Evolutionary conservation across 2,329 filamentous ascomycete species (phyloP).

Genomic region (Cercospora sp.): DNA sequence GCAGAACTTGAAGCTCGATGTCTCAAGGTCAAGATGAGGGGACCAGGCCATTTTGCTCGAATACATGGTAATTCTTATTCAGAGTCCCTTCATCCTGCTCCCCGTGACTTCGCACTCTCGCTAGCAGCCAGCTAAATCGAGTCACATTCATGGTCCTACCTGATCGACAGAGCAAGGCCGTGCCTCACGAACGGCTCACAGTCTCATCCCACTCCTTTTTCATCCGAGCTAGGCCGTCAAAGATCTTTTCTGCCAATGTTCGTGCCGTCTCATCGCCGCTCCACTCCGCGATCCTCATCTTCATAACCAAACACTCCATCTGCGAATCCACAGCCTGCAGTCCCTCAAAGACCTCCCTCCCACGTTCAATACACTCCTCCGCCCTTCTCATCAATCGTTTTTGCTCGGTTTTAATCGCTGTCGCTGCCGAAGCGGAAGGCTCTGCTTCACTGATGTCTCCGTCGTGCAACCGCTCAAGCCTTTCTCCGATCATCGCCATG

Average conservation of each 20-base stretch:
- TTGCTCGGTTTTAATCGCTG: slow-evolving; percentile 20
- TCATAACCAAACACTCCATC: slow-evolving; percentile 80
- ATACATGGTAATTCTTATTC: background rate
- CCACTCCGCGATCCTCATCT: slow-evolving; percentile 72
- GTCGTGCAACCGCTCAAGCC: background rate
- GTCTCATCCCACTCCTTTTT: background rate
- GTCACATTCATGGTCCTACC: background rate
- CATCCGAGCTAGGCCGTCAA: slow-evolving; percentile 1
- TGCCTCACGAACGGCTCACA: background rate
- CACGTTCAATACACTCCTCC: slow-evolving; percentile 34
- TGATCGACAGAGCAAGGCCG: background rate
- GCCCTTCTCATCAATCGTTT: slow-evolving; percentile 32
- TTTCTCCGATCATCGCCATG: background rate
- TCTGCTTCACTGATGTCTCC: slow-evolving; percentile 23
- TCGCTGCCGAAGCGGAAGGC: slow-evolving; percentile 24
- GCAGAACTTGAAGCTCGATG: background rate
- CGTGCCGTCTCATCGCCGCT: slow-evolving; percentile 56
- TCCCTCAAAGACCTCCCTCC: slow-evolving; percentile 59
- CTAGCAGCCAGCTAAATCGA: background rate
- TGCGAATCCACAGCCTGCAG: slow-evolving; percentile 70
- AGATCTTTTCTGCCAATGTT: slow-evolving; percentile 30
- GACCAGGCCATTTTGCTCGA: background rate
- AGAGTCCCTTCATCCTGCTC: background rate
- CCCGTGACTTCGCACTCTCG: background rate
- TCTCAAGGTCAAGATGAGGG: background rate